These are phyloP conservation scores for Asclepias syriaca DNA, from an alignment of 257 asterid species.

Conservation along the genomic window DNA sequence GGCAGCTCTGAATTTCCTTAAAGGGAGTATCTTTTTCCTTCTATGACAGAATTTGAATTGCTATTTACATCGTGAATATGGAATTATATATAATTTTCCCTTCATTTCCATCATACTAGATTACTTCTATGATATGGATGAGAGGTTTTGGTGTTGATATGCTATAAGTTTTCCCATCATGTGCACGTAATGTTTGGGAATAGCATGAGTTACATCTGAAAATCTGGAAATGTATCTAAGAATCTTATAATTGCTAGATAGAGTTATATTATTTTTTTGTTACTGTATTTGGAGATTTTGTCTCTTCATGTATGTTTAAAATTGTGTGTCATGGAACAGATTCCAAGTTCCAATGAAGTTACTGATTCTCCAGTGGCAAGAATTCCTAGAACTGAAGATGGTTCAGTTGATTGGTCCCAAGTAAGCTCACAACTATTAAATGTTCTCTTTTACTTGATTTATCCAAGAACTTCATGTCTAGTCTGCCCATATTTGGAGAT, in stretches of 20 bases:
- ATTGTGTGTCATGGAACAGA: conserved; percentile 40
- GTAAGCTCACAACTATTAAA: conserved; percentile 29
- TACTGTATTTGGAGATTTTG: not conserved
- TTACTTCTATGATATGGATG: not conserved
- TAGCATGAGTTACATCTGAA: not conserved
- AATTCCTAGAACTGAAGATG: conserved; percentile 72
- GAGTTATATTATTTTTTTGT: not conserved
- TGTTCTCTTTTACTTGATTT: not conserved
- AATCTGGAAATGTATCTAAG: not conserved
- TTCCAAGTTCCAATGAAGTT: conserved; percentile 64
- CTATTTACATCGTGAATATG: not conserved
- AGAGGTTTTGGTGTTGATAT: not conserved
- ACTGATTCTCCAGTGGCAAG: conserved; percentile 56
- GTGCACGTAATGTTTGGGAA: not conserved
- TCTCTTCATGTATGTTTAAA: conserved; percentile 1
- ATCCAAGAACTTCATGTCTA: not conserved
- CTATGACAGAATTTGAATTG: not conserved
- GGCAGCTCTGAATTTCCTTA: not conserved
- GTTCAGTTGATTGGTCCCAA: conserved; percentile 92
- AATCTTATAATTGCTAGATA: not conserved
- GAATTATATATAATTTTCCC: not conserved
- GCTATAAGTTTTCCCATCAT: not conserved
- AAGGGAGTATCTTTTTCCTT: not conserved
- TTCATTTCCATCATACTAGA: not conserved
- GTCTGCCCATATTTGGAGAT: not conserved